Percentiles rank a stretch among this genome's conserved stretches.
Evolutionary conservation across 208 protist genomes (phyloP).

Genomic region (Phytomonas sp.): DNA sequence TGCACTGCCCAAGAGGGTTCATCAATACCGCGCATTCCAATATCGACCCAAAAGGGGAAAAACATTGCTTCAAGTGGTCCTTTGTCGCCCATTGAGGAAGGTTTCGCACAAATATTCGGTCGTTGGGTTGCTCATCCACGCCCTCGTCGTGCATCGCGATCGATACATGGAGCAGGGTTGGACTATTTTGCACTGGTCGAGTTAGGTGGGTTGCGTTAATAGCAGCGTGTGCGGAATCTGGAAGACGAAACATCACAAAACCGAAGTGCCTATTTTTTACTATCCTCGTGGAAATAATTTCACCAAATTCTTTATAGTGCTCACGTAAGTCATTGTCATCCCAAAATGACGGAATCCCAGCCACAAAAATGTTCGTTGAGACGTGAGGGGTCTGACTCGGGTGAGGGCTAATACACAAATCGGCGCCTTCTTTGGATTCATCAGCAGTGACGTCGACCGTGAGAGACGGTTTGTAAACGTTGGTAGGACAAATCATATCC

Average conservation of each 20-base stretch:
- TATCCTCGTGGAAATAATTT: constrained; percentile 81
- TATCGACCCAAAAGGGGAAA: constrained; percentile 57
- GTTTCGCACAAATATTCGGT: constrained; percentile 80
- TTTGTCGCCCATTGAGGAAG: constrained; percentile 84
- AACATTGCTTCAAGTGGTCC: constrained; percentile 67
- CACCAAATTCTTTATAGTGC: constrained; percentile 67
- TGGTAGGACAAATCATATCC: constrained; percentile 9
- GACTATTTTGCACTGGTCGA: constrained; percentile 35
- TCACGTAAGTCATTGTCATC: constrained; percentile 58
- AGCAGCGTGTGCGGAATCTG: constrained; percentile 72
- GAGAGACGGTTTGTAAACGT: constrained; percentile 59
- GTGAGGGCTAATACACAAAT: constrained; percentile 24
- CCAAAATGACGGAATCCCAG: constrained; percentile 72
- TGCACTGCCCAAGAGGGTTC: constrained; percentile 85
- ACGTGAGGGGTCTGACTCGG: constrained; percentile 60
- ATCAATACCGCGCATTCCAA: constrained; percentile 71
- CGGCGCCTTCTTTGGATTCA: constrained; percentile 15
- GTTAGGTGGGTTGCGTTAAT: constrained; percentile 82
- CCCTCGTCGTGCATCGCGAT: constrained; percentile 89
- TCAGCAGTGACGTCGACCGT: constrained; percentile 50
- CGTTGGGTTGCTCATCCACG: constrained; percentile 79
- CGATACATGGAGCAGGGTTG: constrained; percentile 68
- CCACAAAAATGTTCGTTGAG: constrained; percentile 87
- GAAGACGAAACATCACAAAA: constrained; percentile 84
- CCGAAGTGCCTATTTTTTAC: constrained; percentile 77